Base-by-base conservation (phyloP, 1,284 basidiomycete genomes). In the Malassezia slooffiae region DNA sequence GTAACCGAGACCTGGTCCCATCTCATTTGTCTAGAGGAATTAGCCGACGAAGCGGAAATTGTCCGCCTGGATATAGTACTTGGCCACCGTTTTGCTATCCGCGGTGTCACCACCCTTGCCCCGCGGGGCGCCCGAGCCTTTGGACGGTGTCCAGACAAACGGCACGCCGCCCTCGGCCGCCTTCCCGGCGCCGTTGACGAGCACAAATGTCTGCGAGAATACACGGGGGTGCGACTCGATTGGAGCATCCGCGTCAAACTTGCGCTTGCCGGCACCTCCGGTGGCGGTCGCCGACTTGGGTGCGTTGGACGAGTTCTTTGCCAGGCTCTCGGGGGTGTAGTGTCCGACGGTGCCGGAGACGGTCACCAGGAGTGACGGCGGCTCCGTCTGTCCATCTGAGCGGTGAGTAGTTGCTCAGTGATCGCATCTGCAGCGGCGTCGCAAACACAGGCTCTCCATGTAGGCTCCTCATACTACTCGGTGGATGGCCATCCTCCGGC, bases 391-490 rank as follows among this genome's bases (percentile, higher is more conserved):
- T 33, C 44, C 24, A 41, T 48, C 40, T 43, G 46, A 24, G 28
- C 29, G 5, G 13, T 11, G 27, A 30, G 23, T 33, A 48, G 41
- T 35, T 27, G 17, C 27, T 34, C 12, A 6, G 24, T 6, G 24
- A 26, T 6, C 24, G n/a, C 24, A 26, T 26, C 24, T 6, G 24
- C 24, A 12, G 7, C 24, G 7, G 24, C 24, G 24, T 26, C n/a
- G n/a, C n/a, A n/a, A n/a, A n/a, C n/a, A n/a, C n/a, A n/a, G 24
- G 26, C 8, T 28, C 20, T 13, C 28, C 16, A 50, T 58, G 57
- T 63, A 10, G 42, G 60, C 57, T 60, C 47, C 39, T 38, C 50
- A 62, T 61, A 62, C 59, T 62, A 58, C 59, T 59, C 59, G 51
- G 42, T n/a, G 41, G 47, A 37, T 15, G 26, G 31, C 46, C 34